phyloP scores from a whole-genome alignment of 208 protist species.

The Porcisia hertigi region DNA sequence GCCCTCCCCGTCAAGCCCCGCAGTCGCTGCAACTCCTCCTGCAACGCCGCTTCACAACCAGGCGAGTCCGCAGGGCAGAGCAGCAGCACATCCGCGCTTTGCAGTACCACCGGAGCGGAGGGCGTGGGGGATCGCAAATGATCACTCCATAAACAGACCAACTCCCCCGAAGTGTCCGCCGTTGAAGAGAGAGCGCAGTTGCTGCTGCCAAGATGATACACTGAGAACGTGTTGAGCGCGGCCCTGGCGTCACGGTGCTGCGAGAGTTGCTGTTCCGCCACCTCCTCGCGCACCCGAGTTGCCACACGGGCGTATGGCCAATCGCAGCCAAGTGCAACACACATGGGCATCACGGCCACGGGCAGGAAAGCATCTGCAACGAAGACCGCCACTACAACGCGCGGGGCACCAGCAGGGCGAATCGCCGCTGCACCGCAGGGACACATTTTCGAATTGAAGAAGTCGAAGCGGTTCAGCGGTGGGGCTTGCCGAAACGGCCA shows the following conservation, averaged over 20 bases:
- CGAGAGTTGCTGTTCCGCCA: slow-evolving; percentile 19
- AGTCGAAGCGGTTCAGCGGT: slow-evolving; percentile 47
- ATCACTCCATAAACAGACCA: slow-evolving; percentile 11
- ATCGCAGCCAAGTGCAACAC: slow-evolving; percentile 40
- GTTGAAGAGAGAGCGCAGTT: not conserved
- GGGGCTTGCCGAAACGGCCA: slow-evolving; percentile 67
- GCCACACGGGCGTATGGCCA: slow-evolving; percentile 49
- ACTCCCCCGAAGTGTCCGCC: not conserved
- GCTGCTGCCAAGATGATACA: slow-evolving; percentile 9
- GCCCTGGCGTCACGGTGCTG: not conserved
- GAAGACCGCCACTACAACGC: slow-evolving; percentile 35
- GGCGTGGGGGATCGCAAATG: not conserved
- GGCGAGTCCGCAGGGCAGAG: slow-evolving; percentile 20
- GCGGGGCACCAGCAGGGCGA: slow-evolving; percentile 13
- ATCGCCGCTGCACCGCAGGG: slow-evolving; percentile 33
- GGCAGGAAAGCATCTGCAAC: slow-evolving; percentile 25
- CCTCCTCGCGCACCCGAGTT: slow-evolving; percentile 44
- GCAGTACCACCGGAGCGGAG: slow-evolving; percentile 22
- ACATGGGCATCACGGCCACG: slow-evolving; percentile 30
- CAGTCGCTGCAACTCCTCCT: slow-evolving; percentile 47
- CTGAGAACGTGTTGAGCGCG: slow-evolving; percentile 13
- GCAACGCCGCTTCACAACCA: slow-evolving; percentile 28
- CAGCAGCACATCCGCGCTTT: slow-evolving; percentile 59
- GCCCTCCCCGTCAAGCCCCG: slow-evolving; percentile 51
- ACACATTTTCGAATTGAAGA: slow-evolving; percentile 45